Percentiles rank a stretch among this genome's conserved stretches.
Evolutionary conservation across 139 green algal genomes (phyloP).

Genomic region (Tetratostichococcus sp.): DNA sequence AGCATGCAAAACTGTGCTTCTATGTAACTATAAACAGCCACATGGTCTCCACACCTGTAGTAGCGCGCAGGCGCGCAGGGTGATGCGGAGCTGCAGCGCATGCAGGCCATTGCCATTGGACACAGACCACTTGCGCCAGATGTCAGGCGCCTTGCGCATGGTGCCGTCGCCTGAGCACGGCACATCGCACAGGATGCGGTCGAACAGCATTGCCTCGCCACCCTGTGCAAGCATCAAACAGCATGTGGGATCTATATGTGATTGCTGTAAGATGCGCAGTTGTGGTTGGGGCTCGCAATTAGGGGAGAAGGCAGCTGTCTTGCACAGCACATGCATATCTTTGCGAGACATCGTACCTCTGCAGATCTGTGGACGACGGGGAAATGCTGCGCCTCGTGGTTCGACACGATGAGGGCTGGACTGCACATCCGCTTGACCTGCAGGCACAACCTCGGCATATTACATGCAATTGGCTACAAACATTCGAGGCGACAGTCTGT

Average conservation of each 20-base stretch:
- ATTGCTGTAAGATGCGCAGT: no score
- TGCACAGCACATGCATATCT: no score
- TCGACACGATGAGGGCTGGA: slow-evolving; percentile 87
- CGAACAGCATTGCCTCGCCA: slow-evolving; percentile 49
- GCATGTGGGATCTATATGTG: no score
- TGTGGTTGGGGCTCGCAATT: no score
- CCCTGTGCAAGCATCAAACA: not conserved
- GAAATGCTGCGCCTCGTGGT: slow-evolving; percentile 88
- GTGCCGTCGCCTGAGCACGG: slow-evolving; percentile 97
- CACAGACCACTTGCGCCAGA: slow-evolving; percentile 86
- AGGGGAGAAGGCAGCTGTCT: no score
- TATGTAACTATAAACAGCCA: no score
- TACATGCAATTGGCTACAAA: no score
- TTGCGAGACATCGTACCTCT: not conserved
- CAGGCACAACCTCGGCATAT: not conserved
- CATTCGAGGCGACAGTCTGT: no score
- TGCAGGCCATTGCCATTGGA: slow-evolving; percentile 87
- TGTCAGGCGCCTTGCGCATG: slow-evolving; percentile 94
- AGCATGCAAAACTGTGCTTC: no score
- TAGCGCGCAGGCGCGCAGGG: slow-evolving; percentile 72
- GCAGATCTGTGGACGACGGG: slow-evolving; percentile 44
- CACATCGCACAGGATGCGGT: slow-evolving; percentile 96
- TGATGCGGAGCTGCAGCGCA: slow-evolving; percentile 81
- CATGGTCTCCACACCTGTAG: slow-evolving; percentile 54
- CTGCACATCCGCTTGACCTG: slow-evolving; percentile 82